These are phyloP conservation scores for Ramularia collo-cygni DNA, from an alignment of 2,329 filamentous ascomycete genomes.

Conservation along the genomic window DNA sequence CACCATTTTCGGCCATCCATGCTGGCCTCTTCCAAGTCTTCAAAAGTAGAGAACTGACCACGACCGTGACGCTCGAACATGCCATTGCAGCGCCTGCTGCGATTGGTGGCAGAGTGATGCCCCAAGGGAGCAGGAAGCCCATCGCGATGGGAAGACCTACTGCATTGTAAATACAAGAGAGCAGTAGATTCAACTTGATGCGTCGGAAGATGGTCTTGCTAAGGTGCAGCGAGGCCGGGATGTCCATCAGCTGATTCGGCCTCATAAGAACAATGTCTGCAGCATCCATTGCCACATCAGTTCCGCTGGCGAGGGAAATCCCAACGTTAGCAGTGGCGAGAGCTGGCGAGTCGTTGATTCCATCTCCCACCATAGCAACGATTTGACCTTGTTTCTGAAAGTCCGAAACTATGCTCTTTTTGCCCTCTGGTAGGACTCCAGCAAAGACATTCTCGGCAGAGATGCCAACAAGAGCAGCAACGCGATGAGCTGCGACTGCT, in stretches of 20 bases:
- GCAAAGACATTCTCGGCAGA: conserved; percentile 68
- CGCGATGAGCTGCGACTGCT: conserved; percentile 71
- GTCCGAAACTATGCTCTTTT: conserved; percentile 73
- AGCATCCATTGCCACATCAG: conserved; percentile 95
- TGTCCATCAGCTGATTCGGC: conserved; percentile 81
- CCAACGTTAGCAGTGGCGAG: conserved; percentile 88
- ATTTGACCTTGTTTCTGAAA: conserved; percentile 68
- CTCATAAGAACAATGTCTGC: conserved; percentile 95
- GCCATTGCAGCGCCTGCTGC: conserved; percentile 94
- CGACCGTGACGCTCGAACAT: conserved; percentile 80
- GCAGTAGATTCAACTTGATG: conserved; percentile 88
- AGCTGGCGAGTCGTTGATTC: conserved; percentile 96
- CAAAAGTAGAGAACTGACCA: conserved; percentile 72
- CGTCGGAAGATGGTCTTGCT: conserved; percentile 78
- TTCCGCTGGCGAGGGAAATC: conserved; percentile 86
- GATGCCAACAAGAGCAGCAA: conserved; percentile 79
- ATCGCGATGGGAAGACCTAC: conserved; percentile 92
- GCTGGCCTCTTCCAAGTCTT: conserved; percentile 77
- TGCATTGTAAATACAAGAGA: conserved; percentile 90
- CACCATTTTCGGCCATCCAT: conserved; percentile 58
- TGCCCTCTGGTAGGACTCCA: conserved; percentile 84
- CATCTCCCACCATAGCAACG: conserved; percentile 96
- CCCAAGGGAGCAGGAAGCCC: conserved; percentile 89
- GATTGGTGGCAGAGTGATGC: conserved; percentile 83
- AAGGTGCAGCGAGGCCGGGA: conserved; percentile 79